Conservation (phyloP, 495 filamentous ascomycete species). For the Xylaria flabelliformis region DNA sequence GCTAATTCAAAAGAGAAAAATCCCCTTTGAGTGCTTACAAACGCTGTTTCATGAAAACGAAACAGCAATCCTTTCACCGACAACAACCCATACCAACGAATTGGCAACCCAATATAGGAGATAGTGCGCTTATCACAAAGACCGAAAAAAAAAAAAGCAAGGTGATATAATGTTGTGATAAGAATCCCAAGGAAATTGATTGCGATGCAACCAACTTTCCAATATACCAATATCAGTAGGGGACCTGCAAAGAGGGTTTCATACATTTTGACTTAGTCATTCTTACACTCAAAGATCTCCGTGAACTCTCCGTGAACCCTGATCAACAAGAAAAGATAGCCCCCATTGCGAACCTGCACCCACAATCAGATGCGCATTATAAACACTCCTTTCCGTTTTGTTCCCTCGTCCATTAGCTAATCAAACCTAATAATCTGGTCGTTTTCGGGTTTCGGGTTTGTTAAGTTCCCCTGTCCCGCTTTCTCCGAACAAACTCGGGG, state of each 20-base stretch:
- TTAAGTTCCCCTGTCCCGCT: not conserved
- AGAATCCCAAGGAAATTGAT: not conserved
- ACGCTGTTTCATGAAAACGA: not conserved
- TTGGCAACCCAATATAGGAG: not conserved
- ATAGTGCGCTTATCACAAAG: constrained; percentile 4
- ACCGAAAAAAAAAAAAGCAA: not conserved
- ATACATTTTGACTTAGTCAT: constrained; percentile 6
- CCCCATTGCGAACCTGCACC: not conserved
- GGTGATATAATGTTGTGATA: not conserved
- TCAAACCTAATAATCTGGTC: not conserved
- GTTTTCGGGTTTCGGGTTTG: constrained; percentile 11
- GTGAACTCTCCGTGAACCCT: not conserved
- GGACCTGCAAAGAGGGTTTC: not conserved
- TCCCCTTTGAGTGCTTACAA: constrained; percentile 10
- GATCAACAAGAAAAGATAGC: not conserved
- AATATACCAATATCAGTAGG: constrained; percentile 1
- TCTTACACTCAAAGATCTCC: not conserved
- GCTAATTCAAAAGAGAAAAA: not conserved
- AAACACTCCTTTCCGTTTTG: not conserved
- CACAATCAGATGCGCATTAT: not conserved
- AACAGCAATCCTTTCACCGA: not conserved
- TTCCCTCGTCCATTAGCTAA: not conserved
- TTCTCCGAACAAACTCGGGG: constrained; percentile 1
- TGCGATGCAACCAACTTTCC: constrained; percentile 22
- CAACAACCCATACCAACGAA: not conserved